These are phyloP conservation scores for Irpex sp. DNA, from an alignment of 1,284 basidiomycete species.

Conservation along the genomic window DNA sequence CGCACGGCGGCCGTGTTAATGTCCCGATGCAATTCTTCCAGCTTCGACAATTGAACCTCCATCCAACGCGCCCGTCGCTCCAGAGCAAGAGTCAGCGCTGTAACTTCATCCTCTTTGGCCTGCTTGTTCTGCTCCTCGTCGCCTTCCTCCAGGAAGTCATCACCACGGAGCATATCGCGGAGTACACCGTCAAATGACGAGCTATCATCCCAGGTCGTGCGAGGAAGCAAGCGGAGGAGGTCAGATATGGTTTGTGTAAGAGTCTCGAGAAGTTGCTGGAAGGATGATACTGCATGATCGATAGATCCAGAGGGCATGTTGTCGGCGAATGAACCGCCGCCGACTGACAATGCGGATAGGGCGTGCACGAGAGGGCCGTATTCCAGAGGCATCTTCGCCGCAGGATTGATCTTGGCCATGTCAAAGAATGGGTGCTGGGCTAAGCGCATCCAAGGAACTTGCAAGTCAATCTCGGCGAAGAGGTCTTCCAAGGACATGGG, in stretches of 20 bases:
- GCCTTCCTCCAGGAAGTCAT: slow-evolving; percentile 75
- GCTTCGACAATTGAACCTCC: slow-evolving; percentile 81
- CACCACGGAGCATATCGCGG: slow-evolving; percentile 81
- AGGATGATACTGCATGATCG: slow-evolving; percentile 81
- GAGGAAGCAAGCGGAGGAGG: slow-evolving; percentile 72
- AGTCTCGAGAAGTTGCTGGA: slow-evolving; percentile 81
- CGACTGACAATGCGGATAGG: slow-evolving; percentile 79
- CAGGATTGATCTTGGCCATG: slow-evolving; percentile 59
- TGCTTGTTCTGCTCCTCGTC: slow-evolving; percentile 47
- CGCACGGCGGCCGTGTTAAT: slow-evolving; percentile 83
- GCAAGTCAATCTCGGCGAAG: slow-evolving; percentile 59
- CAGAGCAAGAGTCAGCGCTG: slow-evolving; percentile 73
- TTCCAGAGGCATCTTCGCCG: slow-evolving; percentile 72
- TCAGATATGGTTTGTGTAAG: slow-evolving; percentile 84
- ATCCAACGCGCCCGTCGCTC: slow-evolving; percentile 85
- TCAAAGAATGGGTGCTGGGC: slow-evolving; percentile 74
- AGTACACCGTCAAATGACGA: slow-evolving; percentile 82
- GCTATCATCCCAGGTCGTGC: slow-evolving; percentile 83
- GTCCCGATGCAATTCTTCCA: slow-evolving; percentile 81
- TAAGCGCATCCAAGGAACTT: slow-evolving; percentile 60
- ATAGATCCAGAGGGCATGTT: slow-evolving; percentile 78
- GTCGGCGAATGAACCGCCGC: slow-evolving; percentile 78
- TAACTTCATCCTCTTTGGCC: slow-evolving; percentile 74
- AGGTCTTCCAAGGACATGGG: slow-evolving; percentile 56
- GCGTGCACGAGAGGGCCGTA: slow-evolving; percentile 81